Conservation (phyloP, 768 basidiomycete genomes). For the Lactifluus hygrophoroides region DNA sequence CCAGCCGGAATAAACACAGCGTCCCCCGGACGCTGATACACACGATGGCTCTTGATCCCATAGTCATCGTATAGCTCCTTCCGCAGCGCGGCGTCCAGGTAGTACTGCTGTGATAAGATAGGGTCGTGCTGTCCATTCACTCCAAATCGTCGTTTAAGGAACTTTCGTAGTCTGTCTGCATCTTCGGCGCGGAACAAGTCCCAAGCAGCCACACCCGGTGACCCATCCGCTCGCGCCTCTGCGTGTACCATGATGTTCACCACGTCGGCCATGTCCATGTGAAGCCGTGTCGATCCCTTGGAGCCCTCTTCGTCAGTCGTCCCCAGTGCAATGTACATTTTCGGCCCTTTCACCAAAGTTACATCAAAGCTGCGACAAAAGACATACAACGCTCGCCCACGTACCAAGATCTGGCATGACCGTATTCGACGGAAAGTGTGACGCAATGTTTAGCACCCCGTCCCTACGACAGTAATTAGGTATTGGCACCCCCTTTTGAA, state of each 20-base stretch:
- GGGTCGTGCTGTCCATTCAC: slow-evolving; percentile 61
- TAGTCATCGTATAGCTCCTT: slow-evolving; percentile 55
- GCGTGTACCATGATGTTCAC: slow-evolving; percentile 84
- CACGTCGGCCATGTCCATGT: slow-evolving; percentile 90
- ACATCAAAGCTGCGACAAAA: neutral
- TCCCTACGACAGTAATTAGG: slow-evolving; percentile 88
- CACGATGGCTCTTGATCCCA: slow-evolving; percentile 69
- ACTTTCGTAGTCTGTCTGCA: slow-evolving; percentile 65
- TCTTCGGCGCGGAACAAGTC: slow-evolving; percentile 82
- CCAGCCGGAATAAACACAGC: slow-evolving; percentile 95
- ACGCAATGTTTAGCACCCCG: slow-evolving; percentile 79
- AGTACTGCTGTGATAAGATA: slow-evolving; percentile 86
- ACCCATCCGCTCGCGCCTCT: slow-evolving; percentile 43
- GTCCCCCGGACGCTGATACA: slow-evolving; percentile 88
- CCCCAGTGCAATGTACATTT: slow-evolving; percentile 76
- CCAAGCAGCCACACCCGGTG: slow-evolving; percentile 81
- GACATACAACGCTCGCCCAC: slow-evolving; percentile 18
- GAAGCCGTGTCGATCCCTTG: slow-evolving; percentile 74
- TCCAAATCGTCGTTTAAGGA: slow-evolving; percentile 58
- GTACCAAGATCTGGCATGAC: slow-evolving; percentile 73
- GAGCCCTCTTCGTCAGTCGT: slow-evolving; percentile 52
- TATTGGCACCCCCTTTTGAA: slow-evolving; percentile 72
- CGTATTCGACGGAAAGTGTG: slow-evolving; percentile 78
- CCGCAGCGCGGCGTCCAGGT: slow-evolving; percentile 63
- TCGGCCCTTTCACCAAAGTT: slow-evolving; percentile 14